These are phyloP conservation scores for Piloderma croceum DNA, from an alignment of 768 basidiomycete species.

Conservation along the genomic window DNA sequence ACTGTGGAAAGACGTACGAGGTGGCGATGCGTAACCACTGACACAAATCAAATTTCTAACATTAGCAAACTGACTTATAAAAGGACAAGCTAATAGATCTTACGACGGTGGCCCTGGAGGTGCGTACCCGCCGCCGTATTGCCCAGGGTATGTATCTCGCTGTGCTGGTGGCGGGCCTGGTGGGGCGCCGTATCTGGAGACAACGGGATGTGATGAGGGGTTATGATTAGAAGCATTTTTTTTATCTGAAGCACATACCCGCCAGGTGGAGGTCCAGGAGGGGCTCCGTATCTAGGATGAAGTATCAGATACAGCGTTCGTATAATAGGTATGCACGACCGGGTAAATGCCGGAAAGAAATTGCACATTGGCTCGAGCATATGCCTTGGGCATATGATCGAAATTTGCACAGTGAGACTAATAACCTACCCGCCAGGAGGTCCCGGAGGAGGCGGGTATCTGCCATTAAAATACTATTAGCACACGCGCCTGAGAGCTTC, in stretches of 20 bases:
- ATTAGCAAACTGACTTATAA: constrained; percentile 14
- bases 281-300: constrained; percentile 14
- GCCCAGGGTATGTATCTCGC: constrained; percentile 36
- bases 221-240: constrained; percentile 5
- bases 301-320: no score
- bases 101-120: constrained; percentile 9
- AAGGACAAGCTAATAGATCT: constrained; percentile 13
- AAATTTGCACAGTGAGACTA: no score
- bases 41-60: constrained; percentile 12
- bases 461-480: no score
- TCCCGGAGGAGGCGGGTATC: no score
- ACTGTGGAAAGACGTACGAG: constrained; percentile 11
- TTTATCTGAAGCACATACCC: constrained; percentile 10
- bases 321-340: no score
- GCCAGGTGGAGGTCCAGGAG: constrained; percentile 14
- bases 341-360: no score
- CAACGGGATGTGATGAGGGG: constrained; percentile 13
- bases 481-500: no score
- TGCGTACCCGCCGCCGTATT: constrained; percentile 27
- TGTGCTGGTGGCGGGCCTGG: constrained; percentile 22
- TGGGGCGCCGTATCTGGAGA: constrained; percentile 9
- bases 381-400: no score
- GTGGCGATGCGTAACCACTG: neutral
- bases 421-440: no score
- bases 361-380: no score